Conservation (phyloP, 106 monocot genomes). For the Dendrobium chrysotoxum region DNA sequence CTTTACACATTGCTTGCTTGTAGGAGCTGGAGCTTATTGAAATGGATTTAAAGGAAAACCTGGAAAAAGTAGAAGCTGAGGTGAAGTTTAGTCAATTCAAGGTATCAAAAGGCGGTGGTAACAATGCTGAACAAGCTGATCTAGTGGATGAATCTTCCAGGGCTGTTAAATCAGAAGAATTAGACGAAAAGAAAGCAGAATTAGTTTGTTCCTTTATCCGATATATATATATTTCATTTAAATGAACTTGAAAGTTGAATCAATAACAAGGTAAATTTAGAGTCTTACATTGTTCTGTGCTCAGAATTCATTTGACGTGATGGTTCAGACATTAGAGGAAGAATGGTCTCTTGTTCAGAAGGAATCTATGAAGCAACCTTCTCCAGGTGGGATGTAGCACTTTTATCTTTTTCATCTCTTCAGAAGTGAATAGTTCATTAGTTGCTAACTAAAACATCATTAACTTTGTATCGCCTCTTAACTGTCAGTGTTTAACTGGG, state of each 20-base stretch:
- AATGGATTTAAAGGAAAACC: slow-evolving; percentile 26
- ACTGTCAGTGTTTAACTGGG: not conserved
- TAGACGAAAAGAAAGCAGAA: slow-evolving; percentile 65
- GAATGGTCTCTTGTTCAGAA: slow-evolving; percentile 45
- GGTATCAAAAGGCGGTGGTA: slow-evolving; percentile 14
- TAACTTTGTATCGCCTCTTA: not conserved
- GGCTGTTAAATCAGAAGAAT: slow-evolving; percentile 28
- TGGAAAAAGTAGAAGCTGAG: slow-evolving; percentile 34
- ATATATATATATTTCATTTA: not conserved
- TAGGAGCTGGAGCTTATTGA: slow-evolving; percentile 55
- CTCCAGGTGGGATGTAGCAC: slow-evolving; percentile 38
- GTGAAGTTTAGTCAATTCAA: slow-evolving; percentile 23
- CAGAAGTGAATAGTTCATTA: not conserved
- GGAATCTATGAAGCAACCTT: slow-evolving; percentile 58
- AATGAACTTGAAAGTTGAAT: not conserved
- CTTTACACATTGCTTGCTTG: slow-evolving; percentile 8
- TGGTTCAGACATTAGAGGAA: slow-evolving; percentile 49
- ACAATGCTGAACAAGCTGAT: slow-evolving; percentile 19
- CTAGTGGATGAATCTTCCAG: slow-evolving; percentile 17
- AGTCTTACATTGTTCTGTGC: slow-evolving; percentile 6
- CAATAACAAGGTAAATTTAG: not conserved
- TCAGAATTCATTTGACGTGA: slow-evolving; percentile 47
- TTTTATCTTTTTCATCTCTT: not conserved
- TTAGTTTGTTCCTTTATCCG: slow-evolving; percentile 29
- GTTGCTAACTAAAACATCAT: not conserved